Evolutionary conservation across 257 asterid genomes (phyloP), one percentile per base, ranked within the genome.

Genomic region (Avicennia marina): DNA sequence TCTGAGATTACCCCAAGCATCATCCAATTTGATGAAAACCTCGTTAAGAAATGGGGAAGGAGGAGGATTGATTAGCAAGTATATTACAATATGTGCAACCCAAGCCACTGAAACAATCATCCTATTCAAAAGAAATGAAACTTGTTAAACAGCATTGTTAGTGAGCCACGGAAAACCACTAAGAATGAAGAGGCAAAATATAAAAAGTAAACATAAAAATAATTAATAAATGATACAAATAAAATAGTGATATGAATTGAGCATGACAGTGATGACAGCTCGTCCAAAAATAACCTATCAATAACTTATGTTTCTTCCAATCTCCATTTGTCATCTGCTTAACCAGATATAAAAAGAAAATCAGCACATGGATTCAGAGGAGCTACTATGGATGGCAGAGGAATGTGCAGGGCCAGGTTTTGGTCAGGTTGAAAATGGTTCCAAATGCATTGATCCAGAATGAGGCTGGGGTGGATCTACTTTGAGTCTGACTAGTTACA

Each of bases 61-160:
- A 18, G 97, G 99, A 69, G 97, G 99, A 59, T 84, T 83, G 52
- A 93, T 71, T 70, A 93, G 77, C 81, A 93, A 72, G 72, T 93
- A 93, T 52, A 93, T 89, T 70, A 93, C 84, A 49, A 93, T 93
- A 65, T 93, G 99, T 16, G 77, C 95, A 72, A 89, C 36, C 99
- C 96, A 93, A 51, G 96, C 96, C 73, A 89, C 80, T 33, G 99
- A 93, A 72, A 93, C 91, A 58, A 89, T 81, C 78, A 85, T 74
- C 83, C 98, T 90, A 87, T 65, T 60, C 66, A 74, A 66, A 59
- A 39, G 31, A 61, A 58, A 22, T 43, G 33, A 51, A 5, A 5
- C 10, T 8, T 36, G 2, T 36, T 7, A 36, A 43, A 10, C 24
- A 43, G 29, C 8, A 29, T n/a, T n/a, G n/a, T 29, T 8, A 36